Evolutionary conservation across 164 flowering plant genomes (phyloP), one percentile per base, ranked within the genome.

Genomic region (Pachysandra terminalis): DNA sequence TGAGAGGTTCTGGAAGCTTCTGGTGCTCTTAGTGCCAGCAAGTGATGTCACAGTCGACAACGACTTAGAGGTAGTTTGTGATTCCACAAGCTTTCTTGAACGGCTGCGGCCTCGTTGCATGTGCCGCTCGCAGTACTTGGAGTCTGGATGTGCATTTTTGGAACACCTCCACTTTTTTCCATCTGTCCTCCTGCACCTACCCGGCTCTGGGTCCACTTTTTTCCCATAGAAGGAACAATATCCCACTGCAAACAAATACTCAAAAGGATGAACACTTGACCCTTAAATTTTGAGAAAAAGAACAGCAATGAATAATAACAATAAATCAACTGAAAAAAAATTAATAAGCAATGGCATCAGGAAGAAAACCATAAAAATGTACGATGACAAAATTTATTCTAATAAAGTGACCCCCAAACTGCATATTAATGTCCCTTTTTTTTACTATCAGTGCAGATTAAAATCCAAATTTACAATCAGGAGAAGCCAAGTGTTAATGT

Each of bases 31-130:
- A 13, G 81, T 27, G 24, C 71, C 77, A 28, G 86, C 71, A 51
- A 82, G 73, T 17, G 90, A 79, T 1, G 80, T 67, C 55, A 74
- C 68, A 73, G 88, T 79, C 72, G 97, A 86, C 0, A 85, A 76
- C 2, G 93, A 85, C 82, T 84, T 92, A 56, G 90, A 78, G 58
- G 75, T 74, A 54, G 89, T 78, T 82, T 86, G 93, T 64, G 97
- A 82, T 91, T 91, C 97, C 95, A 91, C 96, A 88, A 84, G 97
- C 96, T 93, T 93, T 90, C 95, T 90, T 87, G 96, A 90, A 90
- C 93, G 93, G 85, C 83, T 86, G 51, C 51, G 51, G 51, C 51
- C 51, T 45, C 51, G 51, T 67, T 87, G 90, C 92, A 87, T 87
- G 79, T 87, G 92, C 78, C 90, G 86, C 84, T 86, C 90, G 56